Conservation (phyloP, 345 rosid species). For the Salix exigua region DNA sequence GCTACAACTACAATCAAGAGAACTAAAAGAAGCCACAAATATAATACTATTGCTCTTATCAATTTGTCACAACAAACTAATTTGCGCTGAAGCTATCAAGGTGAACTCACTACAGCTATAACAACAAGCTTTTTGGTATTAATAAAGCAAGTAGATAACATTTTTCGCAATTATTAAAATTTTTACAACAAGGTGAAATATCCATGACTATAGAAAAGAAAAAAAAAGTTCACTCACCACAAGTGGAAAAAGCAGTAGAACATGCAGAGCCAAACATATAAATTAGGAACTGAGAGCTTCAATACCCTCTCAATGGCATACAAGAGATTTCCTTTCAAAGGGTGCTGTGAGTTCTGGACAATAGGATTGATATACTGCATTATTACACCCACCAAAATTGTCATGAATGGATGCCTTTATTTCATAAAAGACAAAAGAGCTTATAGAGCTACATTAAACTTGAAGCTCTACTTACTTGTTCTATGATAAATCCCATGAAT, state of each 20-base stretch:
- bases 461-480: slow-evolving; percentile 55
- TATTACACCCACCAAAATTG: slow-evolving; percentile 18
- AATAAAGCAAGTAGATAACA: no score
- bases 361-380: slow-evolving; percentile 98
- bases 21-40: no score
- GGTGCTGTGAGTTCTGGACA: slow-evolving; percentile 90
- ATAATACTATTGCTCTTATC: no score
- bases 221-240: slow-evolving; percentile 48
- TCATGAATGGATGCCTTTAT: slow-evolving; percentile 14
- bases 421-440: not conserved
- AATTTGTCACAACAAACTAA: no score
- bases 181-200: not conserved
- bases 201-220: not conserved
- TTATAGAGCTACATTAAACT: slow-evolving; percentile 7
- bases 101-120: no score
- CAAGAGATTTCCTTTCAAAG: slow-evolving; percentile 78
- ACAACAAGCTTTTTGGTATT: no score
- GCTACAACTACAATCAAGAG: no score
- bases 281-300: slow-evolving; percentile 93
- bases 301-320: slow-evolving; percentile 89
- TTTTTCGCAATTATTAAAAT: not conserved
- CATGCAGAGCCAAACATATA: slow-evolving; percentile 99
- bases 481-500: slow-evolving; percentile 92
- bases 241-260: slow-evolving; percentile 97
- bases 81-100: no score